Base-by-base conservation (phyloP, 2,329 filamentous ascomycete species). In the Dothistroma pini region DNA sequence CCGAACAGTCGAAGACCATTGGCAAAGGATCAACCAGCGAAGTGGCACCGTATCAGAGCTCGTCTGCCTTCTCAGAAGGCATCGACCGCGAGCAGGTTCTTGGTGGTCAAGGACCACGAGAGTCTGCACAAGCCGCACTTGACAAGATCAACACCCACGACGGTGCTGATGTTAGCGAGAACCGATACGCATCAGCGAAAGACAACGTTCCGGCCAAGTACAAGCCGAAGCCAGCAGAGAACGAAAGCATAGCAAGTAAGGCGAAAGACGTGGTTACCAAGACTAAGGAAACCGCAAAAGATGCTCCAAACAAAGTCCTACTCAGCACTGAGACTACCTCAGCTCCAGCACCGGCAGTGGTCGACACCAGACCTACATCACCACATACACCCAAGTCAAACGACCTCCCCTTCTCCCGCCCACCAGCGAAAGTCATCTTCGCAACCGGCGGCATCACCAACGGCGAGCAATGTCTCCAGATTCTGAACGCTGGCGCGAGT, bases 371-470 rank as follows among this genome's bases (percentile, higher is more conserved):
- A 8, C 14, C 31, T 2, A 29, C 11, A 4, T 16, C 51, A 4
- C 14, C 51, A 22, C 60, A 57, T 34, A 56, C 55, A 32, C 31
- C 58, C n/a, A 55, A 53, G 31, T 12, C 52, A 6, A 56, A 54
- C 70, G 51, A 29, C 48, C 29, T 53, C 7, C 51, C 51, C 1
- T 35, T 53, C 16, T 53, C 51, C 34, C 29, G 35, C 52, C 53
- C 51, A 52, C 64, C 29, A 21, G 65, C 79, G 53, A 96, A 96
- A 77, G 87, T 92, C 56, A 89, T 99, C 63, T 97, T 97, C 73
- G 93, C 93, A 0, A 95, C 91, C 0, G 95, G 95, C 0, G 95
- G 95, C 19, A 93, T 99, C 71, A 95, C 89, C 1, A 93, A 89
- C 66, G 95, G 95, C 4, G 83, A 89, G 65, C 89, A 97, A 77